Conservation (phyloP, 192 early-diverging fungal genomes). For the Diversispora eburnea region DNA sequence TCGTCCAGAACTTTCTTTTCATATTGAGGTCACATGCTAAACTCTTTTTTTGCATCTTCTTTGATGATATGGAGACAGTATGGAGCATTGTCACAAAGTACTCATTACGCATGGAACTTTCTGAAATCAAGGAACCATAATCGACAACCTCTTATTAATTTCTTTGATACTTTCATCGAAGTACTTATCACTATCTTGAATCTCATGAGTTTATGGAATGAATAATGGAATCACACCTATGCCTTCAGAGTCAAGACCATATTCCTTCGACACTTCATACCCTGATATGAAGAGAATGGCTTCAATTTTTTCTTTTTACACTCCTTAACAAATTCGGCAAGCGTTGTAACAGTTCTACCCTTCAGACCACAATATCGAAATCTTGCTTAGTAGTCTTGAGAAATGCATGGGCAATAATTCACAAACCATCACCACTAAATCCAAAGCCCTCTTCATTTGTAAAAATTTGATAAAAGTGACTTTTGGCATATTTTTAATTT, state of each 20-base stretch:
- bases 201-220: not conserved
- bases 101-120: slow-evolving; percentile 20
- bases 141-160: not conserved
- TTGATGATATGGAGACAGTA: not conserved
- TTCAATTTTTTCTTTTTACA: too few relatives aligned
- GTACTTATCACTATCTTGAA: not conserved
- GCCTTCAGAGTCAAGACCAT: not conserved
- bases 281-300: slow-evolving; percentile 1
- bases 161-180: not conserved
- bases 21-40: not conserved
- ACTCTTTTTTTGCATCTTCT: not conserved
- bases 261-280: not conserved
- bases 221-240: not conserved
- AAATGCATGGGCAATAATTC: not conserved
- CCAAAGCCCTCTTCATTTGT: not conserved
- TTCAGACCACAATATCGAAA: not conserved
- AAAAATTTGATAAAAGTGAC: not conserved
- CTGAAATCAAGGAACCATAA: slow-evolving; percentile 3
- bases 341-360: not conserved
- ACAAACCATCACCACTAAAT: not conserved
- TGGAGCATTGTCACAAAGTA: slow-evolving; percentile 19
- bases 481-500: not conserved
- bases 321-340: not conserved
- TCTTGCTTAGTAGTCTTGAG: not conserved
- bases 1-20: not conserved